Evolutionary conservation across 1,284 basidiomycete species (phyloP), one percentile per base, ranked within the genome.

Genomic region (Boletus semigastroideus): DNA sequence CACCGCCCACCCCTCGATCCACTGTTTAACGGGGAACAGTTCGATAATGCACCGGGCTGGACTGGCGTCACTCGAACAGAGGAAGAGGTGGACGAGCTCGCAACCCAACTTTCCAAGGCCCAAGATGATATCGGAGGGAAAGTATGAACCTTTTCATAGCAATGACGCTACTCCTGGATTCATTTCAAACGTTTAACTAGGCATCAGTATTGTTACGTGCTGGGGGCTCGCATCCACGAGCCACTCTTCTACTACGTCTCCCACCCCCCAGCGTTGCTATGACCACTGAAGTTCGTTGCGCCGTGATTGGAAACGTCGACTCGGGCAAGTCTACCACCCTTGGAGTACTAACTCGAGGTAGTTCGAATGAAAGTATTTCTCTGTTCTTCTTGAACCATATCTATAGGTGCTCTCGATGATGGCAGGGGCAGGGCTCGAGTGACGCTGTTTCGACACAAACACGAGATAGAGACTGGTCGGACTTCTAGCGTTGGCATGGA

Each of bases 401-500:
- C 42, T 37, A 20, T 51, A 84, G 94, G 95, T 40, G 83, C 84
- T 2, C 76, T 99, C 51, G 96, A 99, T 63, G 96, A 99, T 69
- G 97, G 96, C 12, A 77, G 97, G 68, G 96, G 96, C 1, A 86
- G 88, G 53, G 95, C 96, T 1, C 89, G 96, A 46, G 90, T 98
- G 9, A 87, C 89, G 4, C 76, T 99, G 8, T 98, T 98, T 73
- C 78, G 96, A 42, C 97, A 99, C 72, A 98, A 98, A 69, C 96
- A 99, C 66, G 96, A 99, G 71, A 78, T 98, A 56, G 96, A 99
- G 74, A 94, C 90, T 11, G 96, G 97, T 2, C 77, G 97, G 49
- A 98, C 96, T 0, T 94, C 91, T 28, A 93, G 89, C 54, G 92
- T 98, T 31, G 96, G 97, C 40, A 93, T 97, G 86, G 95, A 98